These are phyloP conservation scores for Moesziomyces antarcticus DNA, from an alignment of 1,284 basidiomycete genomes.

Conservation along the genomic window DNA sequence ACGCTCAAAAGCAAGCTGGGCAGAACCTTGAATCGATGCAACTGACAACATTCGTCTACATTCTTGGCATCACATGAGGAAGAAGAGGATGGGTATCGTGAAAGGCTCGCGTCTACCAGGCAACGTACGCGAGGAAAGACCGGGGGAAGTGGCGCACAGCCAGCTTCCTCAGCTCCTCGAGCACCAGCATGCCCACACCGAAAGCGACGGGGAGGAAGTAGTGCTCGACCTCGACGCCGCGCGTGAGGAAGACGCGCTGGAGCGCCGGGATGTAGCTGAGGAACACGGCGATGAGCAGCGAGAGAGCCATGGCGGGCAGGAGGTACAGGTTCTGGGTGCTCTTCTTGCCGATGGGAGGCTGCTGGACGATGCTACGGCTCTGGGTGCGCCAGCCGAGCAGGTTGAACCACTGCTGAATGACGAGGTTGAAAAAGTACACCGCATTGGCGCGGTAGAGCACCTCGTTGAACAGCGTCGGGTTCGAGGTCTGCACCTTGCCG, in stretches of 20 bases:
- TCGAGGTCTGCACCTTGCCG: constrained; percentile 67
- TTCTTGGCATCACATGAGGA: no score
- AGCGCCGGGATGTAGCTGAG: constrained; percentile 42
- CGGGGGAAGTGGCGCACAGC: constrained; percentile 50
- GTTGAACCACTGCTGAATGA: constrained; percentile 76
- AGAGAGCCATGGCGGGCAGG: constrained; percentile 43
- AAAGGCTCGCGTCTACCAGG: constrained; percentile 46
- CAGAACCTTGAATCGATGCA: no score
- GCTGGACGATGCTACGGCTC: constrained; percentile 68
- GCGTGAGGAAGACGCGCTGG: constrained; percentile 26
- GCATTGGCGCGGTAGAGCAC: constrained; percentile 68
- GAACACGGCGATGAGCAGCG: constrained; percentile 47
- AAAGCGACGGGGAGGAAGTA: constrained; percentile 71
- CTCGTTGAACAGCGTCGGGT: constrained; percentile 67
- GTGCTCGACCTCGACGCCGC: constrained; percentile 70
- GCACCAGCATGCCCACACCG: constrained; percentile 66
- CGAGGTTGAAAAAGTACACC: constrained; percentile 74
- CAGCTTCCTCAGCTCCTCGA: constrained; percentile 64
- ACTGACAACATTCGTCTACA: no score
- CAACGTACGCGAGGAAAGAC: constrained; percentile 46
- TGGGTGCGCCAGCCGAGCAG: constrained; percentile 70
- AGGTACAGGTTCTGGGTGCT: constrained; percentile 40
- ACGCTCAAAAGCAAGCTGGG: no score
- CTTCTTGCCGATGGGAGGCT: constrained; percentile 35
- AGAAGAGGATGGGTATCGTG: no score